These are phyloP conservation scores for Colletotrichum theobromicola DNA, from an alignment of 2,329 filamentous ascomycete genomes.

Conservation along the genomic window DNA sequence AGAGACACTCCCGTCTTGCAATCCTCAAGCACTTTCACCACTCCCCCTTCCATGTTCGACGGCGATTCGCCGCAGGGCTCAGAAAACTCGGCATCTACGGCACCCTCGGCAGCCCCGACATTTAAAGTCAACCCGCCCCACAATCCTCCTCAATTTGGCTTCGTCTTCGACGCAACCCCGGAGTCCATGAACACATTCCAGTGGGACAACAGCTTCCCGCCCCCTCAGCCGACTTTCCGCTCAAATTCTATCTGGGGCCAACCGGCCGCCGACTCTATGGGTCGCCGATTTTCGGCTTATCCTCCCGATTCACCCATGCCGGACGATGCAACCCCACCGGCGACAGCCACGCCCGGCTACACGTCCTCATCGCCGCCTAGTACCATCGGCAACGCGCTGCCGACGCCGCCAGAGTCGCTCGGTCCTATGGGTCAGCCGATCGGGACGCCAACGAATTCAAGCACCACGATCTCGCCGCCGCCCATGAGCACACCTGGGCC, in stretches of 20 bases:
- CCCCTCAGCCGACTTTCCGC: constrained; percentile 61
- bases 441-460: constrained; percentile 3
- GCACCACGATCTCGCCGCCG: constrained; percentile 12
- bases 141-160: constrained; percentile 61
- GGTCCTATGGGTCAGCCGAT: constrained; percentile 24
- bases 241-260: constrained; percentile 72
- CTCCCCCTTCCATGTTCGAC: constrained; percentile 55
- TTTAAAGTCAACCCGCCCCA: constrained; percentile 54
- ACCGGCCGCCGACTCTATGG: constrained; percentile 58
- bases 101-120: constrained; percentile 32
- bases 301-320: constrained; percentile 56
- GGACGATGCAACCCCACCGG: constrained; percentile 40
- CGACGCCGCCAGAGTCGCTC: constrained; percentile 51
- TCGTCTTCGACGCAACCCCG: constrained; percentile 61
- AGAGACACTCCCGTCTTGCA: constrained; percentile 45
- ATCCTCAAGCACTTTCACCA: constrained; percentile 38
- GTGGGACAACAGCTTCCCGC: constrained; percentile 45
- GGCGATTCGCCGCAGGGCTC: constrained; percentile 52
- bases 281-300: constrained; percentile 68
- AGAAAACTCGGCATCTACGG: constrained; percentile 39
- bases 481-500: constrained; percentile 9
- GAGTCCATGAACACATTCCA: constrained; percentile 56
- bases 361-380: constrained; percentile 23
- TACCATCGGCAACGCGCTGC: constrained; percentile 30
- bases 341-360: constrained; percentile 28